phyloP scores from a whole-genome alignment of 805 yeast species.

The Priceomyces medius region DNA sequence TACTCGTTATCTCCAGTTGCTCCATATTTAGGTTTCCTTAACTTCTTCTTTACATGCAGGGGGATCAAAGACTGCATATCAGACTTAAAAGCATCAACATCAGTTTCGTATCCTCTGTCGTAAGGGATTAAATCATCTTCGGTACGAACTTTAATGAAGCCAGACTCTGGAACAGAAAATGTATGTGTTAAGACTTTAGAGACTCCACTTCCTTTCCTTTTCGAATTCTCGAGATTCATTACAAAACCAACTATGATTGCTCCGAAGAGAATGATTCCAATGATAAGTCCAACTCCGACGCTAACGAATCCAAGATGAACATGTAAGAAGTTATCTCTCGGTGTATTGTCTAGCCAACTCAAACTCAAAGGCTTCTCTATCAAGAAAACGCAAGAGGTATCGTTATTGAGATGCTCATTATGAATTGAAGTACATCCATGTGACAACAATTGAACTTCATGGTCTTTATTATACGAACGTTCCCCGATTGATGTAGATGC shows the following conservation, averaged over 20 bases:
- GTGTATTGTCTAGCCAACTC: constrained; percentile 53
- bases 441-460: constrained; percentile 56
- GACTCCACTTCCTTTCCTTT: neutral
- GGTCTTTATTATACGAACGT: constrained; percentile 45
- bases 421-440: constrained; percentile 56
- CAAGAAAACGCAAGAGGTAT: constrained; percentile 55
- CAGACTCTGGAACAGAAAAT: constrained; percentile 17
- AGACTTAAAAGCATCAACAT: constrained; percentile 30
- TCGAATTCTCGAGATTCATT: constrained; percentile 13
- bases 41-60: constrained; percentile 12
- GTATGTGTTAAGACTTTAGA: neutral
- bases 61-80: constrained; percentile 35
- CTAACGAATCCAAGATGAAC: constrained; percentile 68
- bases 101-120: constrained; percentile 46
- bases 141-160: constrained; percentile 38
- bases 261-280: constrained; percentile 52
- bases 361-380: constrained; percentile 69
- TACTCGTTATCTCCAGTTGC: constrained; percentile 6
- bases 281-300: constrained; percentile 60
- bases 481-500: constrained; percentile 7
- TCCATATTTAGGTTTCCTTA: constrained; percentile 19
- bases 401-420: constrained; percentile 15
- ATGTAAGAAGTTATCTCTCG: constrained; percentile 46
- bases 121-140: constrained; percentile 27
- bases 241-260: constrained; percentile 20